phyloP scores from a whole-genome alignment of 805 yeast genomes.

The Suhomyces vadensis region DNA sequence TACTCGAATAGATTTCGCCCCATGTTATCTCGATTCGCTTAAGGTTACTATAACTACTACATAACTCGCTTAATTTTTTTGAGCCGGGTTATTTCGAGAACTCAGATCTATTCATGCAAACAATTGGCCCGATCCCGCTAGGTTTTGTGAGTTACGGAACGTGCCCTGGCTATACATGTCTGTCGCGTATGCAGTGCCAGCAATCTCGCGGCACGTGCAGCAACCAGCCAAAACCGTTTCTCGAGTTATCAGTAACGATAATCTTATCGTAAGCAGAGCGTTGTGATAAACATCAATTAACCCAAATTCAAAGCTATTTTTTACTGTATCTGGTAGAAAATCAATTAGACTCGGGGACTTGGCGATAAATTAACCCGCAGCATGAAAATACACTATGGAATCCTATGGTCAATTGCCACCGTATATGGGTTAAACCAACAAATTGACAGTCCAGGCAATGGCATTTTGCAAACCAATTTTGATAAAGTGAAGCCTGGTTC shows the following conservation, averaged over 20 bases:
- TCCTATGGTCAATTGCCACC: constrained; percentile 2
- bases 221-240: background rate
- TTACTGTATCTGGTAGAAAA: background rate
- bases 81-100: no score
- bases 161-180: no score
- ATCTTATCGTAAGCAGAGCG: background rate
- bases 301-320: background rate
- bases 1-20: no score
- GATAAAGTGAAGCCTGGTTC: constrained; percentile 1
- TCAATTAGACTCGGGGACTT: background rate
- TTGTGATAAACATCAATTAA: background rate
- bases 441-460: background rate
- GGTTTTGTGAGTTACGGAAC: no score
- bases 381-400: constrained; percentile 1
- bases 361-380: background rate
- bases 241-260: constrained; percentile 1
- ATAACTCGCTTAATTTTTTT: no score
- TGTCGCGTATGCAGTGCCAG: background rate
- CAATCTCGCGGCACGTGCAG: background rate
- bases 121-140: no score
- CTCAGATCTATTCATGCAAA: no score
- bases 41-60: no score
- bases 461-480: background rate
- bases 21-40: no score
- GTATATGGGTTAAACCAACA: background rate